These are phyloP conservation scores for Mortierella sp. DNA, from an alignment of 371 early-diverging fungal species.

Conservation along the genomic window DNA sequence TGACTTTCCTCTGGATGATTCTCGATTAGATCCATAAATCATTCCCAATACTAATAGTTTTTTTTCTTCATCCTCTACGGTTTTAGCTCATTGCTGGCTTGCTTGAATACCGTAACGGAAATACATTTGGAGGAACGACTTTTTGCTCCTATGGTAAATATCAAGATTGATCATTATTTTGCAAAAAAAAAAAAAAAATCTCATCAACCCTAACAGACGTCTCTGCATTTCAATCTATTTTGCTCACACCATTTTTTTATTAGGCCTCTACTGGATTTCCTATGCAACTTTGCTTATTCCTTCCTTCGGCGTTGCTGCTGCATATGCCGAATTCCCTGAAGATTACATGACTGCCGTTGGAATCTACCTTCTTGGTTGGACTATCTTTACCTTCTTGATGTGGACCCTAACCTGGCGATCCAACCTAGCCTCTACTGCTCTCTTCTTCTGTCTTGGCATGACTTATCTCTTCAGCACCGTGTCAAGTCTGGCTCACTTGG, in stretches of 20 bases:
- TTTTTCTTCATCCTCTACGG: neutral
- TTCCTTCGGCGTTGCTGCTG: constrained; percentile 37
- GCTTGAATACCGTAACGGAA: constrained; percentile 56
- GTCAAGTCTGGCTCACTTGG: constrained; percentile 44
- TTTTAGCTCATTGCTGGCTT: constrained; percentile 58
- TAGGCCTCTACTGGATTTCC: constrained; percentile 55
- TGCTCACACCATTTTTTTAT: neutral
- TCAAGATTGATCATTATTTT: neutral
- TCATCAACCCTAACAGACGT: neutral
- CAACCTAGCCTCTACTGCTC: constrained; percentile 44
- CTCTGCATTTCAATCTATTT: too few species aligned
- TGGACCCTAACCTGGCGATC: constrained; percentile 56
- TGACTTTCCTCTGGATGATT: too few species aligned
- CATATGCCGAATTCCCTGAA: constrained; percentile 40
- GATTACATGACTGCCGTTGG: constrained; percentile 55
- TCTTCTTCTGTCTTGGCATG: constrained; percentile 59
- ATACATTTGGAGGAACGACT: constrained; percentile 59
- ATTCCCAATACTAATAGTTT: neutral
- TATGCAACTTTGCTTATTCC: constrained; percentile 57
- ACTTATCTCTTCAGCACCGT: constrained; percentile 59
- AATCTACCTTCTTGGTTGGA: constrained; percentile 59
- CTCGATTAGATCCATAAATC: neutral
- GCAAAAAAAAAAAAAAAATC: neutral
- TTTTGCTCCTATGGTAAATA: constrained; percentile 59
- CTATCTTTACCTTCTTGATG: constrained; percentile 61